Evolutionary conservation across 139 green algal species (phyloP), one percentile per base, ranked within the genome.

Genomic region (Chlamydomonas asymmetrica): DNA sequence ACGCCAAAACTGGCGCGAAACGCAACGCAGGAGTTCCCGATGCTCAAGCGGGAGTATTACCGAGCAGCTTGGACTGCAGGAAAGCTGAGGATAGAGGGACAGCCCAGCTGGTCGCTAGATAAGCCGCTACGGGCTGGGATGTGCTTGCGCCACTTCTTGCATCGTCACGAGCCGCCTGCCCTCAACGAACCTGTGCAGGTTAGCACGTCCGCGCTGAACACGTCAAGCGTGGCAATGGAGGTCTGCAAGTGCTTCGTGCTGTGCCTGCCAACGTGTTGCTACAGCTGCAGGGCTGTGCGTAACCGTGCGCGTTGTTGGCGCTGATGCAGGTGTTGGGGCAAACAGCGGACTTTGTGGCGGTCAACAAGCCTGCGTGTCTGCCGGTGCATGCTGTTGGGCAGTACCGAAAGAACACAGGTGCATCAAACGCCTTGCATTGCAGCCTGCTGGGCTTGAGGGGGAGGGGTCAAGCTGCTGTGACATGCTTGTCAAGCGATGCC

Each of bases 331-430:
- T 92, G 16, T 45, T 92, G 35, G 78, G 41, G n/a, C 59, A 74
- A 43, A 88, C 76, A 9, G 64, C 71, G 2, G 84, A 89, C 39
- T 75, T 89, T 50, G 82, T 97, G 54, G 92, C 88, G 0, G 92
- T 97, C 29, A 80, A 76, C 83, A 97, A 97, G 85, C 93, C 92
- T 22, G 73, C 88, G 34, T 87, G 83, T 73, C 88, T 95, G 82
- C 94, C 94, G 5, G 94, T 98, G 70, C 94, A 98, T 71, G 90
- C 87, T 20, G 84, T 88, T 6, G 94, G 94, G 29, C 94, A 97
- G 86, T 97, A 98, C 82, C 84, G 94, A 49, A 97, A 97, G 76
- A 98, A 98, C 83, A 97, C 92, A 25, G 18, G 62, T 45, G 29
- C 45, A 16, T 52, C 23, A 43, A 48, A 68, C 13, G 62, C 62